A percentile compares a stretch with the other conserved stretches of the same genome.
These are phyloP conservation scores for Spongospora subterranea DNA, from an alignment of 208 protist genomes.

Conservation along the genomic window DNA sequence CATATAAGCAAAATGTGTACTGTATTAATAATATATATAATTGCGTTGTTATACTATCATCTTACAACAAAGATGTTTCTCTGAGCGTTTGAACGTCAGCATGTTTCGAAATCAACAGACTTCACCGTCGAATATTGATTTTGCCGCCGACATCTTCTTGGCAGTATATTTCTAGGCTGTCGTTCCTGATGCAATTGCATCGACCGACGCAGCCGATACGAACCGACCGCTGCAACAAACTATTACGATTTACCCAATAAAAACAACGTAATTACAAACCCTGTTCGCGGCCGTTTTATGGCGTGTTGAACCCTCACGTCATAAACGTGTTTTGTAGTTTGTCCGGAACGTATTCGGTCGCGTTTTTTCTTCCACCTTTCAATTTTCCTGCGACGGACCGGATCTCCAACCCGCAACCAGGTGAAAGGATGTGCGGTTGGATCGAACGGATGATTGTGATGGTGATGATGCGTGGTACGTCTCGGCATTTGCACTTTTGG, in stretches of 20 bases:
- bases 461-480: neutral
- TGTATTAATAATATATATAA: too few relatives aligned
- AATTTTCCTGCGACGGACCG: constrained; percentile 28
- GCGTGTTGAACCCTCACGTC: constrained; percentile 39
- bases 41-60: too few relatives aligned
- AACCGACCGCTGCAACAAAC: neutral
- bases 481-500: neutral
- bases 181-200: neutral
- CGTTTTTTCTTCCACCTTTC: constrained; percentile 30
- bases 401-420: constrained; percentile 2
- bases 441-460: neutral
- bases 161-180: neutral
- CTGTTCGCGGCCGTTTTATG: constrained; percentile 38
- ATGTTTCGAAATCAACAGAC: neutral
- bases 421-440: neutral
- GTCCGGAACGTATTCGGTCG: neutral
- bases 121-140: neutral
- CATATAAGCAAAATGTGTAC: too few relatives aligned
- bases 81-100: too few relatives aligned
- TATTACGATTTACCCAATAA: neutral
- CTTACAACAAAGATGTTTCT: too few relatives aligned
- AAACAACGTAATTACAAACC: neutral
- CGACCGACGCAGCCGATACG: neutral
- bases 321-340: constrained; percentile 38
- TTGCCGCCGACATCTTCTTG: neutral